Conservation (phyloP, 116 monocot genomes). For the Trichopus zeylanicus region DNA sequence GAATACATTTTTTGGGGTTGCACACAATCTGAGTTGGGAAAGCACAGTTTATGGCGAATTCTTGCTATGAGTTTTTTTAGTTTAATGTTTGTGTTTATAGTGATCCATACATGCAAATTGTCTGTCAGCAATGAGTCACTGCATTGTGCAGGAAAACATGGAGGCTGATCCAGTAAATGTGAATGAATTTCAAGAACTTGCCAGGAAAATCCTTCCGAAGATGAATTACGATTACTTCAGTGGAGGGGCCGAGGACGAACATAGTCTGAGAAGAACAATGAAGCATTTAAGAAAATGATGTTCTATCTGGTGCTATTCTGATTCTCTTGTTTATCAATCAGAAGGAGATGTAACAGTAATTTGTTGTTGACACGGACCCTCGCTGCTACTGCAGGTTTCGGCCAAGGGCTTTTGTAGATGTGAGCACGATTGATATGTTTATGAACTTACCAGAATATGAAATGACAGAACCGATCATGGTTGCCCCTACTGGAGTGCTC, state of each 20-base stretch:
- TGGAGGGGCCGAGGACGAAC: slow-evolving; percentile 79
- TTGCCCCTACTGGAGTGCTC: slow-evolving; percentile 69
- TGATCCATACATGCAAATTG: no score
- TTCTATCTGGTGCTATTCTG: slow-evolving; percentile 7
- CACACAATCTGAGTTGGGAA: no score
- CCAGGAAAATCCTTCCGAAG: slow-evolving; percentile 54
- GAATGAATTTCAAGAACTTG: slow-evolving; percentile 57
- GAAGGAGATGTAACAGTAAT: not conserved
- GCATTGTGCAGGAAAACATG: not conserved
- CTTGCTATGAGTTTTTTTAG: no score
- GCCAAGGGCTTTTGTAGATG: slow-evolving; percentile 72
- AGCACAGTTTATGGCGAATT: no score
- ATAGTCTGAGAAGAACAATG: slow-evolving; percentile 60
- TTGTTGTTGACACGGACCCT: not conserved
- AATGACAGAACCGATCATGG: slow-evolving; percentile 49
- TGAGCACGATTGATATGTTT: slow-evolving; percentile 56
- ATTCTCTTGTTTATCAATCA: not conserved
- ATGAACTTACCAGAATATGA: slow-evolving; percentile 48
- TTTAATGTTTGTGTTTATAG: no score
- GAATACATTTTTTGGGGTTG: no score
- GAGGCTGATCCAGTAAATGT: slow-evolving; percentile 33
- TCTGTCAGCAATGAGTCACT: not conserved
- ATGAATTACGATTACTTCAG: slow-evolving; percentile 64
- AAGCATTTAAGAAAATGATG: slow-evolving; percentile 68
- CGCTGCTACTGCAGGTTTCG: slow-evolving; percentile 37